Evolutionary conservation across 2,329 filamentous ascomycete species (phyloP), one percentile per base, ranked within the genome.

Genomic region (Cordyceps cateniannulata): DNA sequence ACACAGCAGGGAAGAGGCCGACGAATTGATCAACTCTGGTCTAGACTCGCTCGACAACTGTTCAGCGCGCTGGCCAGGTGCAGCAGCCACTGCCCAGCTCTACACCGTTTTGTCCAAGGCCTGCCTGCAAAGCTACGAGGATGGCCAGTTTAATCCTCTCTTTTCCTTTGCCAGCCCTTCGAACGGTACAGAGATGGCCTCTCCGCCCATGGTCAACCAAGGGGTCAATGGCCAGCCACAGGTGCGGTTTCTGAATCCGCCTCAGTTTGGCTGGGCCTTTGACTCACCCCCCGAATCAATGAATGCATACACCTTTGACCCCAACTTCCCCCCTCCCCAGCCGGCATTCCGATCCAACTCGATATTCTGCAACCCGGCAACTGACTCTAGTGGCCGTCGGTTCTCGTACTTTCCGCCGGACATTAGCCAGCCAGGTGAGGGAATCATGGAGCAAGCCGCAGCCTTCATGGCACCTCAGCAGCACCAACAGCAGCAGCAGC

Each of bases 51-150:
- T 98, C 63, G 83, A 87, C 62, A 84, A 88, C 61, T 93, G 91
- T 61, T 89, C 90, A 0, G 89, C 93, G 69, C 83, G 93, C 63
- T 98, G 95, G 95, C 95, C 95, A 0, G 95, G 93, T 12, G 92
- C 93, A 1, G 84, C 87, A 44, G 89, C 91, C 18, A 92, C 93
- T 3, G 86, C 91, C 10, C 85, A 95, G 66, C 83, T 98, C 14
- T 98, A 97, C 70, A 81, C 84, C n/a, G 92, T 91, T 64, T 85
- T 99, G 54, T 88, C 93, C 52, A 85, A 84, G 62, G 92, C 93
- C 14, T 96, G 93, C 68, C 79, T 98, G 68, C 92, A 91, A 71
- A 92, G 91, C 67, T 99, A 96, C 73, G 88, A 93, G 64, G 83
- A 38, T 66, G 68, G 35, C 64, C 65, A 48, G 68, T 68, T 20